Percentiles rank a stretch among this genome's conserved stretches.
phyloP scores from a whole-genome alignment of 2,329 filamentous ascomycete species.

The Pseudocercospora eumusae region DNA sequence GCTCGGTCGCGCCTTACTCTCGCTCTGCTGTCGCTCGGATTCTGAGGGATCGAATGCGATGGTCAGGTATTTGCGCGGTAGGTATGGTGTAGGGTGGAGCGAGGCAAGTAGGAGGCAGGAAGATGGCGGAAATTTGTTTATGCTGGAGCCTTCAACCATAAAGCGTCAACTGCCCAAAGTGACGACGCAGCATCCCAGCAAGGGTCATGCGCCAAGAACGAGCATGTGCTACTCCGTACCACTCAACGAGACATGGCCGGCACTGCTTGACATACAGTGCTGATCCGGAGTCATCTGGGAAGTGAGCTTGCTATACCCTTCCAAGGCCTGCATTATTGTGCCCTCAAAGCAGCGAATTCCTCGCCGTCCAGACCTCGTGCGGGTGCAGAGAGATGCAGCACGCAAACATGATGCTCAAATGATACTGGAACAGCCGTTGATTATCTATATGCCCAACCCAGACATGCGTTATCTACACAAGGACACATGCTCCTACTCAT shows the following conservation, averaged over 20 bases:
- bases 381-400: too few species aligned
- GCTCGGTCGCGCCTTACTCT: neutral
- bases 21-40: neutral
- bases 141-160: conserved; percentile 4
- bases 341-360: too few species aligned
- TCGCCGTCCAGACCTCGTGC: too few species aligned
- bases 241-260: neutral
- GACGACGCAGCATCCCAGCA: conserved; percentile 3
- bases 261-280: neutral
- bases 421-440: conserved; percentile 2
- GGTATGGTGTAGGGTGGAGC: neutral
- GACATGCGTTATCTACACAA: conserved; percentile 15
- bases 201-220: conserved; percentile 5
- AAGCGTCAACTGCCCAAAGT: conserved; percentile 3
- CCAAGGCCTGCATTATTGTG: too few species aligned
- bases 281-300: too few species aligned
- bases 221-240: neutral
- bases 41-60: neutral
- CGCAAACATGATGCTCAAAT: neutral
- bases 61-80: neutral
- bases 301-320: too few species aligned
- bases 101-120: neutral
- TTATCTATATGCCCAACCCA: conserved; percentile 17
- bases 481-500: conserved; percentile 66
- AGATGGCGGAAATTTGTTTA: neutral